Base-by-base conservation (phyloP, 2,329 filamentous ascomycete genomes). In the Claviceps monticola region DNA sequence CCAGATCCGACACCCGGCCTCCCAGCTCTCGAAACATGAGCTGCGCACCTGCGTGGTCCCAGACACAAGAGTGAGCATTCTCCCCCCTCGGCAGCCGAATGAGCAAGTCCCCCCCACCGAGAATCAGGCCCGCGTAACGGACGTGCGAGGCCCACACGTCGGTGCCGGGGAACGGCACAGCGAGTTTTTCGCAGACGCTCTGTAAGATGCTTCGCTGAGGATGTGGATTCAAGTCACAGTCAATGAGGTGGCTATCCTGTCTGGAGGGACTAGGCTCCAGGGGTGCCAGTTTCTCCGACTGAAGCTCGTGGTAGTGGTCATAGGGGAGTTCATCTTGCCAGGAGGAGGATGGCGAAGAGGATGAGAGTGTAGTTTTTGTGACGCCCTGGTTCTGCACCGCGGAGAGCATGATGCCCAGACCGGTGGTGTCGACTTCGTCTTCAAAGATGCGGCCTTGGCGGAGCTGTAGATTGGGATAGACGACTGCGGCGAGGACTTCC, bases 1-100 rank as follows among this genome's bases (percentile, higher is more conserved):
- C 65, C 50, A 70, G 63, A 51, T 80, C 77, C 0, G 75, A 78
- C 46, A 80, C 67, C 52, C 64, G 67, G 19, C 77, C 77, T 1
- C 77, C 77, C 1, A 73, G 64, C 62, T 80, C 77, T 51, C 75
- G 71, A 51, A 78, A 74, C 34, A 80, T 64, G 52, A 80, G 64
- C 70, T 79, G 78, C 1, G 76, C 75, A 5, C 76, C 77, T 0
- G 76, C 76, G 55, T 80, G 77, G 55, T 80, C 77, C 77, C 76
- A 71, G 39, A 69, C 58, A 49, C 61, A 66, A 52, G 65, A 63
- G 38, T 54, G 55, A 17, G 57, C 53, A 6, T 48, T 50, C 16
- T 43, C 43, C 1, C 51, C 51, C 16, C 56, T 50, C 11, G 62
- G 66, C 13, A 68, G 56, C 5, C 68, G 61, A 23, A 70, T 52